Evolutionary conservation across 2,329 filamentous ascomycete genomes (phyloP).

Genomic region (Aaosphaeria pasadenensis): DNA sequence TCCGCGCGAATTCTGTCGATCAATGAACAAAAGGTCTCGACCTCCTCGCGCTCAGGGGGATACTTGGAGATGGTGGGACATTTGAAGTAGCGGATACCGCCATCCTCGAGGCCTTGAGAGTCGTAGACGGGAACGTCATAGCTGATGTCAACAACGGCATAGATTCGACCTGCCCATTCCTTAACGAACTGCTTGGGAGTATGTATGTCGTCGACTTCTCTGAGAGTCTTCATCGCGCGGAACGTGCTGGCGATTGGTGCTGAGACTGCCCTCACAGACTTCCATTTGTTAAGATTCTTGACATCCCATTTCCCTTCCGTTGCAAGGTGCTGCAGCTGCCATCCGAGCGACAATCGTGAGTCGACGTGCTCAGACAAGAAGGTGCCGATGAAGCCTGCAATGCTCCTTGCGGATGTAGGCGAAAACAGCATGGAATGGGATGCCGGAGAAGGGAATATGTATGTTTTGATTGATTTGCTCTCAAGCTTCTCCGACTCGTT

Average conservation of each 20-base stretch:
- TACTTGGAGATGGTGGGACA: constrained; percentile 91
- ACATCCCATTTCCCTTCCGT: constrained; percentile 96
- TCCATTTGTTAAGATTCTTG: constrained; percentile 93
- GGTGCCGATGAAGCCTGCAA: constrained; percentile 78
- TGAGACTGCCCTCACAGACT: constrained; percentile 73
- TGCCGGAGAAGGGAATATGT: constrained; percentile 71
- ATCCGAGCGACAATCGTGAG: constrained; percentile 73
- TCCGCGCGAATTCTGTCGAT: constrained; percentile 47
- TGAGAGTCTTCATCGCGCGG: constrained; percentile 86
- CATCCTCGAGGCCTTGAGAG: constrained; percentile 51
- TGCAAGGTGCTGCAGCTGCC: constrained; percentile 87
- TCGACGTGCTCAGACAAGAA: constrained; percentile 77
- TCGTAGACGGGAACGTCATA: constrained; percentile 91
- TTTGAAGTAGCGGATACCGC: constrained; percentile 61
- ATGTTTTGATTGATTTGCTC: constrained; percentile 58
- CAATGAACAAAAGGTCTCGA: constrained; percentile 56
- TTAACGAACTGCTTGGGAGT: constrained; percentile 70
- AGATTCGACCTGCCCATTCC: constrained; percentile 64
- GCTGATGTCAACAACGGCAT: constrained; percentile 83
- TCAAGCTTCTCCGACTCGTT: constrained; percentile 27
- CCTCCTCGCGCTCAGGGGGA: constrained; percentile 66
- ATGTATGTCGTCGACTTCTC: constrained; percentile 82
- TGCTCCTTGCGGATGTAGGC: constrained; percentile 68
- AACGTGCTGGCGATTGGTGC: constrained; percentile 75
- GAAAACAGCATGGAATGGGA: constrained; percentile 83